Base-by-base conservation (phyloP, 768 basidiomycete species). In the Mycena vitilis region DNA sequence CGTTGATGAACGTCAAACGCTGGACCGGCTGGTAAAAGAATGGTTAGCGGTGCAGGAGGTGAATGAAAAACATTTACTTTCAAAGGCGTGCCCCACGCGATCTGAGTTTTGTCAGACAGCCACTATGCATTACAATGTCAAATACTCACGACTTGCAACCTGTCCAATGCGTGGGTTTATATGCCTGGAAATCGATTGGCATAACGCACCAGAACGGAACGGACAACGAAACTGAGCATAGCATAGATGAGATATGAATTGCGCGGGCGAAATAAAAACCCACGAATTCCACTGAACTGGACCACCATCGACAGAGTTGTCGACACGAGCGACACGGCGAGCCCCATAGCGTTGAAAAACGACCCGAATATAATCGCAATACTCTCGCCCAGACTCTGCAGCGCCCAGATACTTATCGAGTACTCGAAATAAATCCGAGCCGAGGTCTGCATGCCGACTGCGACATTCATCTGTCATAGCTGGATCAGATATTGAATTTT, bases 401-500 rank as follows among this genome's bases (percentile, higher is more conserved):
- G 51, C 4, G 68, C 68, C 45, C 60, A 66, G n/a, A 72, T 64
- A 7, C 57, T 66, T 23, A 69, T 63, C 34, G 63, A 53, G 47
- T 67, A 72, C 58, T 72, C 71, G 44, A 70, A 69, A 51, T 64
- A 72, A 25, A 72, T 72, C 12, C 71, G 44, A 10, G 71, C 48
- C 45, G 30, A 64, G n/a, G 68, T 66, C 52, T 70, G 71, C 69
- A 72, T 69, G 36, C 71, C 71, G n/a, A 72, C 71, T 10, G 68
- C 71, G 40, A 72, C 62, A 36, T 70, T 69, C 54, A 69, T 66
- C 71, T 72, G n/a, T n/a, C n/a, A 36, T 12, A 57, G 4, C n/a
- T 30, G 6, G 11, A 37, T 61, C 16, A 69, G 49, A 48, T 18
- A 36, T 18, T 15, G 10, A n/a, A 1, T 3, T 34, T 20, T n/a